Evolutionary conservation across 73 alveolate genomes (phyloP).

Genomic region (Symbiodinium pilosum): DNA sequence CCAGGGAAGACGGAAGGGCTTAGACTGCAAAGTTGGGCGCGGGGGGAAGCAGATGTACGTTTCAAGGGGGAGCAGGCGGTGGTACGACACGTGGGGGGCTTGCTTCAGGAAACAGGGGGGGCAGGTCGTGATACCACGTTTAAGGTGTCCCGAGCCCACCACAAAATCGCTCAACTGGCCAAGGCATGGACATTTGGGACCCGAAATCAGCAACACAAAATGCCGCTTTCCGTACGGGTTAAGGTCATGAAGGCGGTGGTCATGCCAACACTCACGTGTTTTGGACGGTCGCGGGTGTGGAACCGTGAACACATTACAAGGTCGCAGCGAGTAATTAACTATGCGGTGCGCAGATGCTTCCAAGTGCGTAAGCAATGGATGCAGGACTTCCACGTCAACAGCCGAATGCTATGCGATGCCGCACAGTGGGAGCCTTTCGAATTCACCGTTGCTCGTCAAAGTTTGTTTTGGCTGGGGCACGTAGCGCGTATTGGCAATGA

Average conservation of each 20-base stretch:
- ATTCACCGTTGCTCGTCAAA: background rate
- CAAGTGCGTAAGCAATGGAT: background rate
- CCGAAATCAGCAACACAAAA: no score
- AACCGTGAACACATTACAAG: background rate
- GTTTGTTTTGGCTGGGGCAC: conserved; percentile 36
- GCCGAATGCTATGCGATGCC: background rate
- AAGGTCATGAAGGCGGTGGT: conserved; percentile 22
- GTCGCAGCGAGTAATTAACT: background rate
- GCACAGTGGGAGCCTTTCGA: conserved; percentile 60
- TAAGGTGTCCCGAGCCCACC: no score
- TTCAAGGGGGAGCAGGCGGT: background rate
- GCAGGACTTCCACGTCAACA: background rate
- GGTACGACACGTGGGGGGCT: conserved; percentile 11
- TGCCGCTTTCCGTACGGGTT: background rate
- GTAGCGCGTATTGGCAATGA: background rate
- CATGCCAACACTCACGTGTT: conserved; percentile 21
- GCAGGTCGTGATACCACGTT: no score
- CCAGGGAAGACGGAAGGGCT: background rate
- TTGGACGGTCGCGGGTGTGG: conserved; percentile 34
- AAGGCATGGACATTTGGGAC: background rate
- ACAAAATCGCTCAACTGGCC: background rate
- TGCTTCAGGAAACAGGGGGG: background rate
- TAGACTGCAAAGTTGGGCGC: background rate
- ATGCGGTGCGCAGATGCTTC: background rate
- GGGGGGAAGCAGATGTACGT: background rate